Conservation (phyloP, 441 rosid species). For the Raphanus hybrid region DNA sequence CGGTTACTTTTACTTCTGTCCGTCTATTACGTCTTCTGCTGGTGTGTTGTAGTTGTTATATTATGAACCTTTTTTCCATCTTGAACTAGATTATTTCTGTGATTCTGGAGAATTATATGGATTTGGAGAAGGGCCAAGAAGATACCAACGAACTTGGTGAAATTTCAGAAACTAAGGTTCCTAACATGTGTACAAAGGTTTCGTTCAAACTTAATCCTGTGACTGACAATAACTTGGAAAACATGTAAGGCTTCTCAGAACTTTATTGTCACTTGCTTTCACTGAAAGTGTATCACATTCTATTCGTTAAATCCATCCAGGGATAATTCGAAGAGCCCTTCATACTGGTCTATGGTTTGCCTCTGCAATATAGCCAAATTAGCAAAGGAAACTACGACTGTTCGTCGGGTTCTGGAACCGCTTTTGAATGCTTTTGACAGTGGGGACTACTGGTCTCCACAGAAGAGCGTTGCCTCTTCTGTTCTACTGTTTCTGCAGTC, state of each 20-base stretch:
- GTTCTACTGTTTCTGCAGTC: conserved; percentile 77
- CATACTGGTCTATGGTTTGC: conserved; percentile 90
- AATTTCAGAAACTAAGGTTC: background rate
- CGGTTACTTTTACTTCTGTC: background rate
- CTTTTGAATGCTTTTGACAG: conserved; percentile 79
- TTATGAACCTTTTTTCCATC: conserved; percentile 30
- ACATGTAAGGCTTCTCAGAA: conserved; percentile 47
- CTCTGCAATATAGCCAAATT: conserved; percentile 78
- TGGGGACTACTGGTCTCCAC: conserved; percentile 77
- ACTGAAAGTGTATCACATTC: conserved; percentile 17
- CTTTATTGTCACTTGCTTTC: conserved; percentile 1
- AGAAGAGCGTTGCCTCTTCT: conserved; percentile 78
- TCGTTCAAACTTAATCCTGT: conserved; percentile 41
- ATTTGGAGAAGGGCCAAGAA: conserved; percentile 52
- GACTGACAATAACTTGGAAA: conserved; percentile 47
- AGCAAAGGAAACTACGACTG: conserved; percentile 89
- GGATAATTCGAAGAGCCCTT: conserved; percentile 75
- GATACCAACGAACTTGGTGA: conserved; percentile 21
- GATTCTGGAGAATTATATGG: conserved; percentile 83
- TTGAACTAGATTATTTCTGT: conserved; percentile 80
- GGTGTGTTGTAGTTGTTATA: conserved; percentile 25
- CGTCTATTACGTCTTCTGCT: conserved; percentile 17
- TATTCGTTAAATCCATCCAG: conserved; percentile 45
- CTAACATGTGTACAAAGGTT: conserved; percentile 42
- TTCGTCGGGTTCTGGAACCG: conserved; percentile 93